A percentile compares a stretch with the other conserved stretches of the same genome.
Evolutionary conservation across 208 protist genomes (phyloP).

Genomic region (Leishmania mexicana): DNA sequence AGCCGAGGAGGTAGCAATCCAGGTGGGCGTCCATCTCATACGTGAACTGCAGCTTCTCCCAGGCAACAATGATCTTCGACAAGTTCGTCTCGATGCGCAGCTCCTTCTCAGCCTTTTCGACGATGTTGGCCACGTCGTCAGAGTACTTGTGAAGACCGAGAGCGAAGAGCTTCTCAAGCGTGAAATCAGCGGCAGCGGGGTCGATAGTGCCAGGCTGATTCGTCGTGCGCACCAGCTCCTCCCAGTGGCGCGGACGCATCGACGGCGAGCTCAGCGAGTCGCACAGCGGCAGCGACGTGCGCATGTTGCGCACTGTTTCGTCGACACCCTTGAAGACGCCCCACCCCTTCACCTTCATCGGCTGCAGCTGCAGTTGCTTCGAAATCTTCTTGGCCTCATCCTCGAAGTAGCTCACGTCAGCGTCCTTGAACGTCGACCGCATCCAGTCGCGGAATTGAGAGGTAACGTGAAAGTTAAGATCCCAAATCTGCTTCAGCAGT

Average conservation of each 20-base stretch:
- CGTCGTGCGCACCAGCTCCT: constrained; percentile 94
- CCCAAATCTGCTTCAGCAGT: constrained; percentile 94
- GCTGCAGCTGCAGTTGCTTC: constrained; percentile 93
- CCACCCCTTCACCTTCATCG: constrained; percentile 95
- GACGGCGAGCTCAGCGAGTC: constrained; percentile 93
- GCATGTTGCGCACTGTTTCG: constrained; percentile 95
- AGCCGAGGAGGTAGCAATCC: constrained; percentile 89
- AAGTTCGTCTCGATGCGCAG: constrained; percentile 97
- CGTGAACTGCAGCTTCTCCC: constrained; percentile 93
- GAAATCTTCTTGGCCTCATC: constrained; percentile 95
- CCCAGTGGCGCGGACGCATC: constrained; percentile 97
- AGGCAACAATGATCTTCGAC: constrained; percentile 95
- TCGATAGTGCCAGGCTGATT: constrained; percentile 90
- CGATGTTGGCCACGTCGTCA: constrained; percentile 97
- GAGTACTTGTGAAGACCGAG: constrained; percentile 97
- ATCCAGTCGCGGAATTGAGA: constrained; percentile 95
- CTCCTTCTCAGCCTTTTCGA: constrained; percentile 97
- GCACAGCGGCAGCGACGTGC: constrained; percentile 92
- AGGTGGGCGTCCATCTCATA: constrained; percentile 90
- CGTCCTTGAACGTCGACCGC: constrained; percentile 93
- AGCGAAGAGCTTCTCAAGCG: constrained; percentile 95
- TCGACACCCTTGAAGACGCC: constrained; percentile 94
- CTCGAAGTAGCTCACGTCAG: constrained; percentile 91
- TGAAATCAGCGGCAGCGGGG: constrained; percentile 91
- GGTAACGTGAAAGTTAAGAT: constrained; percentile 93